These are phyloP conservation scores for Heritiera fomes DNA, from an alignment of 345 rosid genomes.

Conservation along the genomic window DNA sequence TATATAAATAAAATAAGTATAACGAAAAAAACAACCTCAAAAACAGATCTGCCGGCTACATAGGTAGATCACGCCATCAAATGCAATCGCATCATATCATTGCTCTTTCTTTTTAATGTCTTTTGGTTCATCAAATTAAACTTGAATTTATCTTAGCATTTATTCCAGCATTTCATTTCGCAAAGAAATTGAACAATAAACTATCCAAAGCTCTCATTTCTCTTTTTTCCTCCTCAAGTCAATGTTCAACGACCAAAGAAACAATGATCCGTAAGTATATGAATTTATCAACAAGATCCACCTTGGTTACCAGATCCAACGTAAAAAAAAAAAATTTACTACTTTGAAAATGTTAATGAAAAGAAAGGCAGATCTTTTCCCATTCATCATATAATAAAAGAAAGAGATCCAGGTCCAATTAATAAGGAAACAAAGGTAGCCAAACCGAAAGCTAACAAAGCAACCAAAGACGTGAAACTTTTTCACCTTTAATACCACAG, in stretches of 20 bases:
- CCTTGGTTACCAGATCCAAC: not conserved
- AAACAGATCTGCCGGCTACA: conserved; percentile 8
- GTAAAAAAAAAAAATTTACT: not conserved
- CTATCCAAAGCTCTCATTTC: not conserved
- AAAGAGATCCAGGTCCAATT: conserved; percentile 10
- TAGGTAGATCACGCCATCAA: not conserved
- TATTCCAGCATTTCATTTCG: not conserved
- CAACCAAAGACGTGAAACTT: not conserved
- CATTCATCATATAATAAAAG: not conserved
- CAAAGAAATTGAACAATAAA: not conserved
- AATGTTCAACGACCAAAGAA: not conserved
- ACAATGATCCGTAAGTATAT: not conserved
- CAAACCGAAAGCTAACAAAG: not conserved
- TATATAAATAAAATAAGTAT: not conserved
- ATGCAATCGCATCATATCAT: not conserved
- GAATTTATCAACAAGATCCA: not conserved
- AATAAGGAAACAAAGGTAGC: not conserved
- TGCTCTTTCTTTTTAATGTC: too few species aligned
- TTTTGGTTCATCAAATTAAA: conserved; percentile 15
- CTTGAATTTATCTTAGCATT: not conserved
- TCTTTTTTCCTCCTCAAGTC: not conserved
- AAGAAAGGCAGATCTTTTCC: not conserved
- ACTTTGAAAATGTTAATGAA: not conserved
- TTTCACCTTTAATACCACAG: not conserved
- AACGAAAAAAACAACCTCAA: not conserved